A percentile compares a stretch with the other conserved stretches of the same genome.
Evolutionary conservation across 2,329 filamentous ascomycete species (phyloP).

Genomic region (Teratosphaeriaceae sp.): DNA sequence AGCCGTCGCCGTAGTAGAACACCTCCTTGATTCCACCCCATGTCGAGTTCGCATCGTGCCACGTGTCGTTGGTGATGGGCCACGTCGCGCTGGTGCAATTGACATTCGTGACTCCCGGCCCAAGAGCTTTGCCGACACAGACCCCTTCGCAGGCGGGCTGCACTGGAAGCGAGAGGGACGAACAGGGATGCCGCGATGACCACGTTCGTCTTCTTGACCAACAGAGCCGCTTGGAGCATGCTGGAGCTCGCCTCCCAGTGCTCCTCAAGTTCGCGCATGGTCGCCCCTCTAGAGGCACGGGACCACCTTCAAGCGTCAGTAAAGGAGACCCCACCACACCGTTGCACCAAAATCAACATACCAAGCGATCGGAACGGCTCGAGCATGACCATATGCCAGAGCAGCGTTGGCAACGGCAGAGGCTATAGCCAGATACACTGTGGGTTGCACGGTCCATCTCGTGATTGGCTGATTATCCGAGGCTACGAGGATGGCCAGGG

Average conservation of each 20-base stretch:
- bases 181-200: neutral
- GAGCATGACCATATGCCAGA: slow-evolving; percentile 6
- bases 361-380: slow-evolving; percentile 10
- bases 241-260: neutral
- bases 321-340: no score
- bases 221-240: neutral
- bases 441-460: slow-evolving; percentile 10
- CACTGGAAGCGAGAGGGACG: slow-evolving; percentile 2
- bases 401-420: slow-evolving; percentile 9
- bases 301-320: no score
- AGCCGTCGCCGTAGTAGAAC: neutral
- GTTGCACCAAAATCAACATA: no score
- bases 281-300: slow-evolving; percentile 3
- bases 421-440: slow-evolving; percentile 13
- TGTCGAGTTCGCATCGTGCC: neutral
- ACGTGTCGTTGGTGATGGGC: slow-evolving; percentile 1
- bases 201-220: neutral
- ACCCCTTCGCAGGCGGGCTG: slow-evolving; percentile 1
- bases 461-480: slow-evolving; percentile 8
- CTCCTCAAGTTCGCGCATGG: neutral
- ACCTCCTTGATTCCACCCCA: neutral
- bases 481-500: slow-evolving; percentile 3
- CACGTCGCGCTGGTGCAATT: neutral
- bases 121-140: neutral
- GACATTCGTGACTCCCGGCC: neutral